These are phyloP conservation scores for Aspergillus conjunctus DNA, from an alignment of 495 filamentous ascomycete genomes.

Conservation along the genomic window DNA sequence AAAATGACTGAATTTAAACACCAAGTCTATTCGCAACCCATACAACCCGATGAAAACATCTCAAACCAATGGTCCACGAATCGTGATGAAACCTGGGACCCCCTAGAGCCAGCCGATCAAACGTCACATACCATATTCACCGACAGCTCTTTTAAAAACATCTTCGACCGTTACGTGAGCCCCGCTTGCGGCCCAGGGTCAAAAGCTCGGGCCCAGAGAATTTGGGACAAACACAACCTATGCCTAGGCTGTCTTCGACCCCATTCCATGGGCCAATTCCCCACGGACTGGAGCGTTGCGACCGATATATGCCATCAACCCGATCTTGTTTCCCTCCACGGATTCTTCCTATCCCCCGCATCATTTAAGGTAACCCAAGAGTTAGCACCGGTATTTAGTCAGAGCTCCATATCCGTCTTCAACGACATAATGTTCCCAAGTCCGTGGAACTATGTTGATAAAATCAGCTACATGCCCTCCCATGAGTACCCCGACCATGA, in stretches of 20 bases:
- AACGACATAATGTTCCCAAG: constrained; percentile 52
- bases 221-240: constrained; percentile 53
- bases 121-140: constrained; percentile 53
- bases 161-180: constrained; percentile 52
- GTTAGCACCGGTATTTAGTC: constrained; percentile 72
- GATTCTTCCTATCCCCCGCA: constrained; percentile 66
- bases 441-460: constrained; percentile 55
- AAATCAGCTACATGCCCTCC: constrained; percentile 45
- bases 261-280: constrained; percentile 69
- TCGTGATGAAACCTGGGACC: constrained; percentile 42
- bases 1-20: constrained; percentile 46
- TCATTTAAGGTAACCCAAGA: constrained; percentile 62
- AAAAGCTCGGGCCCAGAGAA: constrained; percentile 47
- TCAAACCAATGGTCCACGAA: constrained; percentile 39
- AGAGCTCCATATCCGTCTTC: constrained; percentile 64
- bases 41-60: constrained; percentile 26
- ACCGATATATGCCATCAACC: constrained; percentile 77
- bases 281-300: constrained; percentile 64
- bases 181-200: constrained; percentile 60
- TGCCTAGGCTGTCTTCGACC: constrained; percentile 64
- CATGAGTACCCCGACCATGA: constrained; percentile 40
- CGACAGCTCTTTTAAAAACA: constrained; percentile 44
- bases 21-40: constrained; percentile 33
- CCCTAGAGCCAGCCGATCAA: constrained; percentile 46
- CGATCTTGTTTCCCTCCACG: constrained; percentile 73